These are phyloP conservation scores for Aspergillus fumigatiaffinis DNA, from an alignment of 2,329 filamentous ascomycete species.

Conservation along the genomic window DNA sequence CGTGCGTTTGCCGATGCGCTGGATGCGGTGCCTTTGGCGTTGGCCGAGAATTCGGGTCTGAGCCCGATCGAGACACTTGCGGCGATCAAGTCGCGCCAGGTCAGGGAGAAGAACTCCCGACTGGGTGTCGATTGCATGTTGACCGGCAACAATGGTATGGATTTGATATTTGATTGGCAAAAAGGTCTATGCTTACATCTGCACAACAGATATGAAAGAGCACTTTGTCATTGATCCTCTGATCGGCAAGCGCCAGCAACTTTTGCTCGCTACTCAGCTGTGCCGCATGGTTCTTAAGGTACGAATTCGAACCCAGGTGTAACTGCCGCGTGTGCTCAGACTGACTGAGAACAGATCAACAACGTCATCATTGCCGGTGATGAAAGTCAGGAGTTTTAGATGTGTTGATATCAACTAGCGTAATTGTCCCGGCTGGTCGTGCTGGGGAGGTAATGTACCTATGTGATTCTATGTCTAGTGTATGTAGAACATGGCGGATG, in stretches of 20 bases:
- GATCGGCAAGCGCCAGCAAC: constrained; percentile 96
- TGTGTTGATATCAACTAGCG: constrained; percentile 19
- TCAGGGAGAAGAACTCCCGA: constrained; percentile 74
- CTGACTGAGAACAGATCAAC: constrained; percentile 56
- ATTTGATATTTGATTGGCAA: not conserved
- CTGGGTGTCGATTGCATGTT: constrained; percentile 98
- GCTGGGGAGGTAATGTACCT: not conserved
- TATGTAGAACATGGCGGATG: not conserved
- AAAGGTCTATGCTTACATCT: constrained; percentile 3
- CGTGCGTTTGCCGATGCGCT: constrained; percentile 94
- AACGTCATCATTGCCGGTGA: constrained; percentile 89
- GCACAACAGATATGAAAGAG: constrained; percentile 78
- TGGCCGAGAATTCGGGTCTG: constrained; percentile 94
- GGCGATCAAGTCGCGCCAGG: constrained; percentile 92
- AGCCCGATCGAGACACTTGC: constrained; percentile 95
- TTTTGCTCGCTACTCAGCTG: constrained; percentile 92
- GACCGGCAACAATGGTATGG: constrained; percentile 75
- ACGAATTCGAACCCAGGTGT: constrained; percentile 6
- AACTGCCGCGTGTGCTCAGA: not conserved
- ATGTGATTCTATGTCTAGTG: not conserved
- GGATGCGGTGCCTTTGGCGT: constrained; percentile 87
- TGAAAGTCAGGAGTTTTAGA: constrained; percentile 82
- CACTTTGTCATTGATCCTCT: constrained; percentile 97
- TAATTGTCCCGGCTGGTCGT: not conserved
- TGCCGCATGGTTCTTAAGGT: constrained; percentile 98